Conservation (phyloP, 208 protist genomes). For the Crithidia bombi region DNA sequence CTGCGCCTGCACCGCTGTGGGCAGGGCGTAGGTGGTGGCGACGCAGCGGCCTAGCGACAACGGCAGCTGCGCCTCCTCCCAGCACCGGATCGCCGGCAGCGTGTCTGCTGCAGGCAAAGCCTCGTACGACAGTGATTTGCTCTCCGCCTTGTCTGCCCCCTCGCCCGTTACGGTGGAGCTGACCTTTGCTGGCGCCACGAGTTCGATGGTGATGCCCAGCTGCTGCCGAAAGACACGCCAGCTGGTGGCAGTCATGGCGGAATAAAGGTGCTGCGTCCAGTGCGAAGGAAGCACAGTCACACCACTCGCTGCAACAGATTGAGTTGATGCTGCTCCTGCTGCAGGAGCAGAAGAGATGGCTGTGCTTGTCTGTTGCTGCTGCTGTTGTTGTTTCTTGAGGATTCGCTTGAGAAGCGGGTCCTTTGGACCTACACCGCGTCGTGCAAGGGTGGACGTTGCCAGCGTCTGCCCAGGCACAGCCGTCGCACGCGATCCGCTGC, state of each 20-base stretch:
- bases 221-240: slow-evolving; percentile 79
- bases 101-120: slow-evolving; percentile 16
- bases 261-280: slow-evolving; percentile 60
- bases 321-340: neutral
- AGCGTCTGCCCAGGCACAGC: neutral
- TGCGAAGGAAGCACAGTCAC: slow-evolving; percentile 30
- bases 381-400: slow-evolving; percentile 39
- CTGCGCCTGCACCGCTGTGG: slow-evolving; percentile 81
- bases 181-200: slow-evolving; percentile 30
- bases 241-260: slow-evolving; percentile 62
- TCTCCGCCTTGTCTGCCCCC: neutral
- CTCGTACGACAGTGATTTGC: neutral
- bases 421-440: slow-evolving; percentile 59
- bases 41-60: slow-evolving; percentile 64
- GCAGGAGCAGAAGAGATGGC: neutral
- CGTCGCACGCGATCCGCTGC: too few species aligned
- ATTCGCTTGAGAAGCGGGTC: slow-evolving; percentile 69
- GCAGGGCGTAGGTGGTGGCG: slow-evolving; percentile 49
- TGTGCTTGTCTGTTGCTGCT: slow-evolving; percentile 12
- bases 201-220: slow-evolving; percentile 72
- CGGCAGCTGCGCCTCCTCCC: slow-evolving; percentile 75
- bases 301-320: neutral
- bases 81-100: slow-evolving; percentile 72
- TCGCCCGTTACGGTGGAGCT: neutral
- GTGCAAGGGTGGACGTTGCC: slow-evolving; percentile 41